Evolutionary conservation across 345 rosid species (phyloP), one percentile per base, ranked within the genome.

Genomic region (Geranium brycei): DNA sequence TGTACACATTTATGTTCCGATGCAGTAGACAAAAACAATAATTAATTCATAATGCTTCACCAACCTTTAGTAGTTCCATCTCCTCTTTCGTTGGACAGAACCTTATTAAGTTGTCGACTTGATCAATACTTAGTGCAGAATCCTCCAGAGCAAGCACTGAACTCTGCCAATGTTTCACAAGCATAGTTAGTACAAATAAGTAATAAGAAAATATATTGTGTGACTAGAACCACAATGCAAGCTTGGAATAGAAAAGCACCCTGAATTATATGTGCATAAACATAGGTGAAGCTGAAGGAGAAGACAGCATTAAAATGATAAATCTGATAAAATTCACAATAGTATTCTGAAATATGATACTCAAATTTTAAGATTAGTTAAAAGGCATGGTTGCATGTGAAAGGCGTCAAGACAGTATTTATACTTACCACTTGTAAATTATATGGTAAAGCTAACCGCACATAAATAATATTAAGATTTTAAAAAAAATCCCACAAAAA

Each of bases 81-180:
- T 91, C 98, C 73, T 91, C 98, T 79, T 84, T 87, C 60, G 95
- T 87, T 57, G 96, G 98, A 72, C 87, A 85, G 74, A 89, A 87
- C 75, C 87, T 89, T 65, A 91, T 84, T 68, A 91, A 84, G 71
- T 89, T 89, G 63, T 91, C 96, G 56, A 89, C 96, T 75, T 89
- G 98, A 81, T 89, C 96, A 73, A 74, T 74, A 74, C 84, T 91
- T 70, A 91, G 71, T 59, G 83, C 83, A 58, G 93, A 87, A 65
- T 91, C 95, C 70, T 89, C 93, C 63, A 91, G 82, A 66, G 80
- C 76, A 68, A 89, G 92, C 68, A 91, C 87, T 3, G 85, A 83
- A 72, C 80, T 66, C 98, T 91, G 87, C 41, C 69, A 71, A 66
- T 59, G 56, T 58, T 69, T 66, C 69, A 72, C 51, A 28, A 53